Evolutionary conservation across 2,329 filamentous ascomycete genomes (phyloP), one percentile per base, ranked within the genome.

Genomic region (Mycocentrospora acerina): DNA sequence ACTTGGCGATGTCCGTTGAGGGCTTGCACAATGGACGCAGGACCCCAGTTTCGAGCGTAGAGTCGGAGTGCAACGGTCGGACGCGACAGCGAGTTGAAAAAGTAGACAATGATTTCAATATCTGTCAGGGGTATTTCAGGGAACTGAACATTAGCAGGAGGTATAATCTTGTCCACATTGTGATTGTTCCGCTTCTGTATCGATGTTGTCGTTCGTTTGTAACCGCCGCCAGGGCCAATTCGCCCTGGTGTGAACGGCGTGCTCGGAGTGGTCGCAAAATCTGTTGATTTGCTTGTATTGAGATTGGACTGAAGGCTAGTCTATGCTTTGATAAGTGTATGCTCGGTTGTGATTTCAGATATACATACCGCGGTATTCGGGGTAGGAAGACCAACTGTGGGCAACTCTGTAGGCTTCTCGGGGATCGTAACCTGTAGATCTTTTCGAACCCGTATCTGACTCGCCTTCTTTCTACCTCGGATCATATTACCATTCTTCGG

Each of bases 81-180:
- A 0, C 53, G 53, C 1, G 38, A 32, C 0, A 60, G 22, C 0
- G 51, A 51, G n/a, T 64, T 59, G 45, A 60, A 66, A 46, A 64
- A 62, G 46, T 57, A 64, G 0, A 64, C 55, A 3, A 64, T 51
- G 0, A 66, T 11, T 16, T 66, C 62, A 0, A 32, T 45, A 15
- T 66, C 59, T 0, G 59, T 66, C 0, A 66, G 39, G 0, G 60
- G 60, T 0, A 66, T 22, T 1, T 37, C 7, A 0, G 62, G 62
- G 0, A 66, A 35, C 3, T 44, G 35, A 0, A 48, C 42, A 6
- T 41, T 37, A 0, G 33, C 9, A 1, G 55, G 51, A 0, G 57
- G 50, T 11, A 64, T 30, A 1, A 42, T 37, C 4, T 44, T 46
- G 9, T 41, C 41, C 0, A 62, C 33, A 17, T 59, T 49, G 32